Evolutionary conservation across 768 basidiomycete species (phyloP).

Genomic region (Dendrothele bispora): DNA sequence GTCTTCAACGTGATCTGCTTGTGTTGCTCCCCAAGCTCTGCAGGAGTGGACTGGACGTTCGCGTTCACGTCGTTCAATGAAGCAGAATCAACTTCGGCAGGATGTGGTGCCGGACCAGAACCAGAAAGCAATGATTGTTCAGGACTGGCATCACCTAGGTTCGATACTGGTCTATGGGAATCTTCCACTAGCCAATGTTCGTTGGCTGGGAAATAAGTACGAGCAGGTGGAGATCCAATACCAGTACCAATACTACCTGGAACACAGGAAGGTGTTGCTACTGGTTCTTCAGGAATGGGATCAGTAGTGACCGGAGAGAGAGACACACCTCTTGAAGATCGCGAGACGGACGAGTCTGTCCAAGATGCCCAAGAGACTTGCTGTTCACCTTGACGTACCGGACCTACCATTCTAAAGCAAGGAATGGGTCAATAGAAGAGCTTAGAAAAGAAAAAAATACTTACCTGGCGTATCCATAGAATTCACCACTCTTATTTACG

Average conservation of each 20-base stretch:
- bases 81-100: too few relatives aligned
- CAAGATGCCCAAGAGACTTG: slow-evolving; percentile 60
- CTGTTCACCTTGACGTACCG: slow-evolving; percentile 51
- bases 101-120: too few relatives aligned
- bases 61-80: slow-evolving; percentile 3
- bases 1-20: slow-evolving; percentile 26
- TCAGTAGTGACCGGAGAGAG: slow-evolving; percentile 19
- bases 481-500: slow-evolving; percentile 92
- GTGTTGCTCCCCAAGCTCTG: slow-evolving; percentile 43
- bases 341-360: slow-evolving; percentile 31
- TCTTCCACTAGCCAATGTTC: slow-evolving; percentile 39
- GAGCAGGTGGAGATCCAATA: slow-evolving; percentile 1
- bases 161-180: slow-evolving; percentile 38
- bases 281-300: slow-evolving; percentile 13
- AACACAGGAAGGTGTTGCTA: slow-evolving; percentile 6
- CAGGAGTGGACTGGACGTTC: slow-evolving; percentile 50
- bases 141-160: too few relatives aligned
- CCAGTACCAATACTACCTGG: neutral
- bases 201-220: slow-evolving; percentile 33
- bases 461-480: slow-evolving; percentile 89
- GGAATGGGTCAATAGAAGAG: neutral
- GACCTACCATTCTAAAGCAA: slow-evolving; percentile 71
- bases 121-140: too few relatives aligned
- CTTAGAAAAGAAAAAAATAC: neutral
- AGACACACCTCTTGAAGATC: too few relatives aligned